phyloP scores from a whole-genome alignment of 495 filamentous ascomycete genomes.

The Aspergillus nidulans region DNA sequence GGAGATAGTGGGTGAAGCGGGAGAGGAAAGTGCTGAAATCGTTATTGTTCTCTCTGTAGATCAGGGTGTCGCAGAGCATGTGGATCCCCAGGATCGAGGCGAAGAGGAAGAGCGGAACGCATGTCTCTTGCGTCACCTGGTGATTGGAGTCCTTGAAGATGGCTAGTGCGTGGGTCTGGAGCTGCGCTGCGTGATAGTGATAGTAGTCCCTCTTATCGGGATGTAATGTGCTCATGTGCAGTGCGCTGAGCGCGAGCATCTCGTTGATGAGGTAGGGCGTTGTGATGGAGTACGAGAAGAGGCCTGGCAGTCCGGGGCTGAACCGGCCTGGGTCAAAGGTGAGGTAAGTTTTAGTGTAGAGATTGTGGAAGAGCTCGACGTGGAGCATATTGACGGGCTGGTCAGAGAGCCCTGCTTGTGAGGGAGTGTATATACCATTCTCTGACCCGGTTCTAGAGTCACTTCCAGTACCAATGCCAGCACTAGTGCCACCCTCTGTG shows the following conservation, averaged over 20 bases:
- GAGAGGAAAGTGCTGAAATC: conserved; percentile 37
- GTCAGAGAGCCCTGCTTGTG: conserved; percentile 9
- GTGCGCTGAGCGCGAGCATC: conserved; percentile 37
- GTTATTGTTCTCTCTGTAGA: conserved; percentile 12
- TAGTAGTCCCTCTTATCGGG: conserved; percentile 32
- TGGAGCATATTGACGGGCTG: conserved; percentile 31
- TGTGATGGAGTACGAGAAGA: conserved; percentile 13
- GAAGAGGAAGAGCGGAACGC: conserved; percentile 46
- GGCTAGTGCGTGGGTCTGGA: conserved; percentile 44
- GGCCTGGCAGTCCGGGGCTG: conserved; percentile 2
- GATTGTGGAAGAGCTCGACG: conserved; percentile 27
- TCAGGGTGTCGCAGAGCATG: conserved; percentile 39
- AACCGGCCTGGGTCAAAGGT: background rate
- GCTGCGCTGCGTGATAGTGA: conserved; percentile 39
- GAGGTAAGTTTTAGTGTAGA: conserved; percentile 13
- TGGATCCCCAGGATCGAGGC: conserved; percentile 42
- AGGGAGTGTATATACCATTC: no score
- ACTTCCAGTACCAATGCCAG: no score
- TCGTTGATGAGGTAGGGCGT: conserved; percentile 42
- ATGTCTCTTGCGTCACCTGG: conserved; percentile 29
- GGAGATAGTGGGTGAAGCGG: conserved; percentile 35
- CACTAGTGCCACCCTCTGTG: no score
- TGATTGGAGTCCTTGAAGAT: conserved; percentile 33
- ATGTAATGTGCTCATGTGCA: conserved; percentile 34
- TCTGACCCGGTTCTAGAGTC: no score